Conservation (phyloP, 2,329 filamentous ascomycete species). For the Thermothelomyces thermophilus region DNA sequence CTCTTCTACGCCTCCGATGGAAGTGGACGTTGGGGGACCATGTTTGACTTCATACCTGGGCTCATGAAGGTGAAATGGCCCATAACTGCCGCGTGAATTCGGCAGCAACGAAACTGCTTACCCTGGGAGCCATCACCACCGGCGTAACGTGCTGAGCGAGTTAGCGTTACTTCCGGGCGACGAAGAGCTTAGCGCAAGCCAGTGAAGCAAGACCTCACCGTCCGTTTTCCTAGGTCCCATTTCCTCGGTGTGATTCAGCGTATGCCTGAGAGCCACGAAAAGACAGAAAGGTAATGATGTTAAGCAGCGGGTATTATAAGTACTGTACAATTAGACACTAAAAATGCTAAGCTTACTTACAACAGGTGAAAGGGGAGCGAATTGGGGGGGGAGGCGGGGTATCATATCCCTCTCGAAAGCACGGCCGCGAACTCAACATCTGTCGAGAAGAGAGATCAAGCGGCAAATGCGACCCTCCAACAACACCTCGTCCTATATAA, state of each 20-base stretch:
- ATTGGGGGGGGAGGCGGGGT: too few species aligned
- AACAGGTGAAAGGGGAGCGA: slow-evolving; percentile 6
- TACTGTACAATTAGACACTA: slow-evolving; percentile 19
- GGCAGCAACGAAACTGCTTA: too few species aligned
- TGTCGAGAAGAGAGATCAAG: neutral
- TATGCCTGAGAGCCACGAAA: too few species aligned
- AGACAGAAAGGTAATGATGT: too few species aligned
- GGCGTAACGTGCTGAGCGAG: neutral
- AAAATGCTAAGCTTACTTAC: slow-evolving; percentile 3
- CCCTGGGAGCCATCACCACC: too few species aligned
- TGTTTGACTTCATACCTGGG: neutral
- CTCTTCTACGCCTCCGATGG: neutral
- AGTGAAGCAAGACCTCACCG: neutral
- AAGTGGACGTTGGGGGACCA: neutral
- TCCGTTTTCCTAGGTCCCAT: neutral
- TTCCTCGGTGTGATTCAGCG: too few species aligned
- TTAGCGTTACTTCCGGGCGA: neutral
- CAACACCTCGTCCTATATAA: neutral
- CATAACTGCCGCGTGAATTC: neutral
- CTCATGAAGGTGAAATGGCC: neutral
- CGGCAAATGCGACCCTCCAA: neutral
- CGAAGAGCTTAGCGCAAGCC: neutral
- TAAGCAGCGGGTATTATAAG: slow-evolving; percentile 4
- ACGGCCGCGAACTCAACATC: neutral
- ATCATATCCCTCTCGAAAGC: slow-evolving; percentile 8